These are phyloP conservation scores for Phytophthora crassamura DNA, from an alignment of 352 stramenopile genomes.

Conservation along the genomic window DNA sequence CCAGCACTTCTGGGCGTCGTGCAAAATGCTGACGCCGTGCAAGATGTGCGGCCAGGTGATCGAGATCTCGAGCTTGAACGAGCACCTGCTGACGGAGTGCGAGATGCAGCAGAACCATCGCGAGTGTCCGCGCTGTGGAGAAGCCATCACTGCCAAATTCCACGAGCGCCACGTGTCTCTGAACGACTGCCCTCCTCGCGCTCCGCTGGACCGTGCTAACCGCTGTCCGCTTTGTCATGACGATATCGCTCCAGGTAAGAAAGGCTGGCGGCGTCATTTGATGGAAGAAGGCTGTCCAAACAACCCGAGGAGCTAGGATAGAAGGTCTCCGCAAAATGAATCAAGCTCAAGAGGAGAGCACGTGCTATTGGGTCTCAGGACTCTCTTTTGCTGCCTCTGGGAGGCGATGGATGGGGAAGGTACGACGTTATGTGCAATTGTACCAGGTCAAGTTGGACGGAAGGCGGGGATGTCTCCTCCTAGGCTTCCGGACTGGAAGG, in stretches of 20 bases:
- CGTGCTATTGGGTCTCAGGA: conserved; percentile 17
- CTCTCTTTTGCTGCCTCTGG: conserved; percentile 7
- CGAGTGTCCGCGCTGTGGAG: conserved; percentile 78
- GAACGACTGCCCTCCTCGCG: conserved; percentile 72
- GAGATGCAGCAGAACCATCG: conserved; percentile 86
- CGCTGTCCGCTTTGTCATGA: conserved; percentile 88
- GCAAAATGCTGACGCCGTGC: conserved; percentile 92
- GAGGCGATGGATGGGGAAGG: neutral
- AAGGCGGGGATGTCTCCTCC: no score
- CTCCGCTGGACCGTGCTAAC: conserved; percentile 64
- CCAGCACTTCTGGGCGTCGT: conserved; percentile 93
- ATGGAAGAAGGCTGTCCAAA: conserved; percentile 74
- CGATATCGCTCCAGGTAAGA: conserved; percentile 67
- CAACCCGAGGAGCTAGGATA: conserved; percentile 70
- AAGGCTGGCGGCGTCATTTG: conserved; percentile 75
- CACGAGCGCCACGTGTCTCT: conserved; percentile 83
- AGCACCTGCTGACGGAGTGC: conserved; percentile 92
- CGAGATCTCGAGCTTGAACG: conserved; percentile 90
- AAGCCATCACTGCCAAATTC: conserved; percentile 88
- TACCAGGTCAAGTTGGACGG: no score
- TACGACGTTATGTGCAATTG: neutral
- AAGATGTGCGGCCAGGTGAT: conserved; percentile 94
- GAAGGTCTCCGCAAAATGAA: conserved; percentile 22
- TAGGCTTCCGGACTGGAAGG: neutral
- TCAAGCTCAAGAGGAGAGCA: conserved; percentile 28